A percentile compares a stretch with the other conserved stretches of the same genome.
phyloP scores from a whole-genome alignment of 768 basidiomycete species.

The Hysterangium stoloniferum region DNA sequence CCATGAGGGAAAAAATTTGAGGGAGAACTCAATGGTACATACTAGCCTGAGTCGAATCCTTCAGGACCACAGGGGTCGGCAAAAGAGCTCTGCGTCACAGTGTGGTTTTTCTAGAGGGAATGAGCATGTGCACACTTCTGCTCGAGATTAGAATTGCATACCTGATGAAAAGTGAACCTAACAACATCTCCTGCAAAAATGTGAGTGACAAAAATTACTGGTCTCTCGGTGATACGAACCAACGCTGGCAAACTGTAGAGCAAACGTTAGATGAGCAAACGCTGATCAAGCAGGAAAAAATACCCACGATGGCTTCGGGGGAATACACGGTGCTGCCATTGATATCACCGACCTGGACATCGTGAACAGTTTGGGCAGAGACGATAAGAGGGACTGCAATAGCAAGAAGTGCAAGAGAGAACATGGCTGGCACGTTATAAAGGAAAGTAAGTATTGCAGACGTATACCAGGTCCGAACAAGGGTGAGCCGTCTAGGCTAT shows the following conservation, averaged over 20 bases:
- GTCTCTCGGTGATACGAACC: slow-evolving; percentile 21
- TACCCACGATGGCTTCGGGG: slow-evolving; percentile 19
- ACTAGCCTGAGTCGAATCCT: slow-evolving; percentile 55
- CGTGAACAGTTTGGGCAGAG: slow-evolving; percentile 1
- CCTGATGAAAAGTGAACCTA: slow-evolving; percentile 1
- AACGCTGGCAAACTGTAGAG: slow-evolving; percentile 34
- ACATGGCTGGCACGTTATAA: background rate
- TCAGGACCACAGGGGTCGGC: slow-evolving; percentile 43
- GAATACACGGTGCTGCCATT: slow-evolving; percentile 18
- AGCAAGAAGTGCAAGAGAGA: slow-evolving; percentile 1
- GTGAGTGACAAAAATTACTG: background rate
- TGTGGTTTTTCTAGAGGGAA: slow-evolving; percentile 19
- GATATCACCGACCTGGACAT: slow-evolving; percentile 1
- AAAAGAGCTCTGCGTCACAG: slow-evolving; percentile 29
- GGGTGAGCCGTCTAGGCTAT: slow-evolving; percentile 1
- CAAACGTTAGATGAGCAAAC: background rate
- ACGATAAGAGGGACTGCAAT: background rate
- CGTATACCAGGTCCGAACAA: background rate
- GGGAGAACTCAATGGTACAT: slow-evolving; percentile 18
- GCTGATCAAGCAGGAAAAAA: slow-evolving; percentile 8
- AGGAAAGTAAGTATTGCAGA: background rate
- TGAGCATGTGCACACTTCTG: background rate
- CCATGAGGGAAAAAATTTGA: slow-evolving; percentile 6
- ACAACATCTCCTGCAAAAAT: slow-evolving; percentile 4
- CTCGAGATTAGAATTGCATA: background rate